These are phyloP conservation scores for Microbotryomycetes sp. DNA, from an alignment of 1,284 basidiomycete genomes.

Conservation along the genomic window DNA sequence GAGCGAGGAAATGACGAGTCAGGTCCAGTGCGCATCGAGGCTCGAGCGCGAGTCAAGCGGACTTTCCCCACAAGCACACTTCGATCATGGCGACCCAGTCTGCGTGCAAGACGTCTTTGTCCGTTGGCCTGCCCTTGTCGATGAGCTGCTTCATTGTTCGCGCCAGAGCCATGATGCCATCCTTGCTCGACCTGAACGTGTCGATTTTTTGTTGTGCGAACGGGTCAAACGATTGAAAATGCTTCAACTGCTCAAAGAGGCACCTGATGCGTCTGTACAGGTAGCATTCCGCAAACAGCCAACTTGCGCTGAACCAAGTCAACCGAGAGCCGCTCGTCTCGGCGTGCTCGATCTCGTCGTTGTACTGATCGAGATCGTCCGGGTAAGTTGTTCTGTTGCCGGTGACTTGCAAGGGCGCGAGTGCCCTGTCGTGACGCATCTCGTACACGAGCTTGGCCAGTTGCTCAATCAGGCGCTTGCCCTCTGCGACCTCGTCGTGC, in stretches of 20 bases:
- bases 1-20: background rate
- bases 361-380: conserved; percentile 61
- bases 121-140: conserved; percentile 40
- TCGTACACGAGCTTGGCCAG: conserved; percentile 69
- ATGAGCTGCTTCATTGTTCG: conserved; percentile 19
- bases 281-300: conserved; percentile 85
- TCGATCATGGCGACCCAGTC: conserved; percentile 74
- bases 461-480: conserved; percentile 68
- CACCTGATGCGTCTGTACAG: conserved; percentile 74
- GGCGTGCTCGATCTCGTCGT: conserved; percentile 57
- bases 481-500: conserved; percentile 55
- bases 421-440: conserved; percentile 69
- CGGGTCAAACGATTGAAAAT: conserved; percentile 77
- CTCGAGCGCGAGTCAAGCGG: conserved; percentile 35
- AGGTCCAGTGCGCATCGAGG: background rate
- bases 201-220: conserved; percentile 74
- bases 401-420: conserved; percentile 47
- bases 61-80: conserved; percentile 68
- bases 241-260: conserved; percentile 59
- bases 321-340: conserved; percentile 48
- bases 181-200: conserved; percentile 69
- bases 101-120: conserved; percentile 53
- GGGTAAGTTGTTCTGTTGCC: conserved; percentile 11
- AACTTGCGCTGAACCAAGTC: conserved; percentile 86
- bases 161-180: conserved; percentile 58